Conservation (phyloP, 1,139 yeast genomes). For the Blastobotrys raffinosifermentans region DNA sequence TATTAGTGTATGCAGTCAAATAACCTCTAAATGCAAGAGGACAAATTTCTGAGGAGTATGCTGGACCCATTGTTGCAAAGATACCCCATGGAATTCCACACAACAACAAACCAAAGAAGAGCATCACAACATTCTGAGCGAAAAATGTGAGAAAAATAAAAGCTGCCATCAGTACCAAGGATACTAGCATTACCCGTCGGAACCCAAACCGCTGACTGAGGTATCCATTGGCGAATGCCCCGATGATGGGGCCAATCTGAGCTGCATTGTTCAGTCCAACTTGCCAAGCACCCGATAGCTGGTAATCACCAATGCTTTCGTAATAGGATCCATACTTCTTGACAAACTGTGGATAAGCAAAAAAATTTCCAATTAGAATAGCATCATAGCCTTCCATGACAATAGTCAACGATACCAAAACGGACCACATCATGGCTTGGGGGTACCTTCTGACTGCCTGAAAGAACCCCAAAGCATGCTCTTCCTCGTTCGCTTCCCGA, state of each 20-base stretch:
- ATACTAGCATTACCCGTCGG: constrained; percentile 34
- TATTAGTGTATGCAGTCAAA: constrained; percentile 37
- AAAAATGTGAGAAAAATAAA: constrained; percentile 42
- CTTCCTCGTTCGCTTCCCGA: constrained; percentile 18
- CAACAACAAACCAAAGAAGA: constrained; percentile 40
- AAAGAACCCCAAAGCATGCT: constrained; percentile 17
- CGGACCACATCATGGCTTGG: constrained; percentile 40
- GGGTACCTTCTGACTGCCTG: constrained; percentile 25
- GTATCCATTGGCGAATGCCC: constrained; percentile 37
- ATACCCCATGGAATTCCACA: constrained; percentile 42
- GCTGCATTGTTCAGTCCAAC: constrained; percentile 38
- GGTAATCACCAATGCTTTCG: constrained; percentile 29
- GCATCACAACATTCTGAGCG: constrained; percentile 33
- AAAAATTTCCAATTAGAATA: constrained; percentile 36
- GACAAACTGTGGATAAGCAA: constrained; percentile 40
- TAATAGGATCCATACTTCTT: constrained; percentile 35
- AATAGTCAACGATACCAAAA: constrained; percentile 38
- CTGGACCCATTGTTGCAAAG: constrained; percentile 38
- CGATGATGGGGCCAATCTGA: constrained; percentile 37
- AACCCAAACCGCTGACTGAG: constrained; percentile 40
- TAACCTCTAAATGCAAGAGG: constrained; percentile 41
- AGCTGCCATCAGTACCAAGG: constrained; percentile 30
- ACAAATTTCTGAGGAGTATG: constrained; percentile 45
- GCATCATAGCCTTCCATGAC: constrained; percentile 46
- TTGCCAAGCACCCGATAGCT: constrained; percentile 43